Conservation (phyloP, 768 basidiomycete species). For the Tulasnella sp. region DNA sequence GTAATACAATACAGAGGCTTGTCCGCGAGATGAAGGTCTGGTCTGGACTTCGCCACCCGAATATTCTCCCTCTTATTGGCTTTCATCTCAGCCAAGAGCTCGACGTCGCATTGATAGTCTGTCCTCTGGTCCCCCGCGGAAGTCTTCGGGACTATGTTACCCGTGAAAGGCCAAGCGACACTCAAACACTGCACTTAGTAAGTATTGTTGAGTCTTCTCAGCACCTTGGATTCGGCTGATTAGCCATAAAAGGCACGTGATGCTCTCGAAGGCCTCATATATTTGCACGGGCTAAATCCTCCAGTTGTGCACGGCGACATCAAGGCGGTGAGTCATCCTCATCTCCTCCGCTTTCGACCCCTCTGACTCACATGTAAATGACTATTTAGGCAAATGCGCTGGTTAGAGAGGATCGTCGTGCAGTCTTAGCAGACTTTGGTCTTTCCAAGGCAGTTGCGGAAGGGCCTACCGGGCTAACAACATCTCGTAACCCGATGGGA, state of each 20-base stretch:
- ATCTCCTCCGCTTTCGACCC: too few relatives aligned
- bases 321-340: background rate
- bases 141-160: background rate
- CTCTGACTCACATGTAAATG: background rate
- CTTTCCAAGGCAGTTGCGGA: background rate
- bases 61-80: background rate
- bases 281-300: background rate
- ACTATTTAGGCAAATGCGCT: background rate
- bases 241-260: background rate
- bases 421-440: conserved; percentile 7
- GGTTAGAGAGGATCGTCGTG: background rate
- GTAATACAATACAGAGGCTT: too few relatives aligned
- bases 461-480: conserved; percentile 1
- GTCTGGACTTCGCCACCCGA: background rate
- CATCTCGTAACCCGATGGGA: background rate
- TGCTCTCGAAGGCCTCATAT: background rate
- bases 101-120: background rate
- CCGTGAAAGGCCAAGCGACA: background rate
- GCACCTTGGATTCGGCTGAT: too few relatives aligned
- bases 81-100: background rate
- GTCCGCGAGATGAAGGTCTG: too few relatives aligned
- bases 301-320: conserved; percentile 1
- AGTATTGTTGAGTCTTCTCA: background rate
- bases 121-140: background rate
- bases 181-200: background rate